Conservation (phyloP, 2,329 filamentous ascomycete species). For the Colletotrichum neosansevieriae region DNA sequence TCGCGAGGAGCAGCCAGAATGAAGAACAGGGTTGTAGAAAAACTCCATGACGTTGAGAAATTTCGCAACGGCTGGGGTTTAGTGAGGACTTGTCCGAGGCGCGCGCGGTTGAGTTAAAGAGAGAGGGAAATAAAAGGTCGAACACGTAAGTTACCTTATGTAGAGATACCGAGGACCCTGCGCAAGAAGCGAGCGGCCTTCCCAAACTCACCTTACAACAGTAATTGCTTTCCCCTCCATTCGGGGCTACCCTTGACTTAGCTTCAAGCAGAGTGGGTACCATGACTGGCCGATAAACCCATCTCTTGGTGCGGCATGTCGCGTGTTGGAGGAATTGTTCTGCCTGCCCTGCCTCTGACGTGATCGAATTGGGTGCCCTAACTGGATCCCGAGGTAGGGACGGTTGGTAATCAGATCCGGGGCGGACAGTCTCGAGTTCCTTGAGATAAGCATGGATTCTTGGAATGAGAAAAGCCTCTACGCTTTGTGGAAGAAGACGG, state of each 20-base stretch:
- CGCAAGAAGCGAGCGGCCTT: conserved; percentile 32
- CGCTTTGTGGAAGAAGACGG: conserved; percentile 29
- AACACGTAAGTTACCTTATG: conserved; percentile 40
- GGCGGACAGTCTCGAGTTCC: conserved; percentile 12
- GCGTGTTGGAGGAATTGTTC: conserved; percentile 36
- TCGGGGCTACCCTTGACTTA: conserved; percentile 40
- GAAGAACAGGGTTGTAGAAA: conserved; percentile 6
- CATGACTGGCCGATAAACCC: conserved; percentile 36
- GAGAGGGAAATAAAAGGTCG: conserved; percentile 27
- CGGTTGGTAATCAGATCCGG: conserved; percentile 39
- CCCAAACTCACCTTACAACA: conserved; percentile 39
- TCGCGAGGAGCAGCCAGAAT: conserved; percentile 21
- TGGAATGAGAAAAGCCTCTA: conserved; percentile 16
- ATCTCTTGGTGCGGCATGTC: conserved; percentile 33
- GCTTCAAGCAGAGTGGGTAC: conserved; percentile 35
- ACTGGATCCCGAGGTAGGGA: conserved; percentile 23
- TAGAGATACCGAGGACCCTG: conserved; percentile 39
- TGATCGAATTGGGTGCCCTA: conserved; percentile 36
- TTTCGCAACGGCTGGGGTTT: conserved; percentile 14
- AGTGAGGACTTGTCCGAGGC: conserved; percentile 28
- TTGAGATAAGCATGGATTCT: neutral
- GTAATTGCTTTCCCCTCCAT: conserved; percentile 29
- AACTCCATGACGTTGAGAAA: conserved; percentile 38
- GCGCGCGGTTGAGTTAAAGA: conserved; percentile 35
- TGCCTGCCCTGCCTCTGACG: conserved; percentile 40